Evolutionary conservation across 306 rosid species (phyloP).

Genomic region (Cajanus cajan): DNA sequence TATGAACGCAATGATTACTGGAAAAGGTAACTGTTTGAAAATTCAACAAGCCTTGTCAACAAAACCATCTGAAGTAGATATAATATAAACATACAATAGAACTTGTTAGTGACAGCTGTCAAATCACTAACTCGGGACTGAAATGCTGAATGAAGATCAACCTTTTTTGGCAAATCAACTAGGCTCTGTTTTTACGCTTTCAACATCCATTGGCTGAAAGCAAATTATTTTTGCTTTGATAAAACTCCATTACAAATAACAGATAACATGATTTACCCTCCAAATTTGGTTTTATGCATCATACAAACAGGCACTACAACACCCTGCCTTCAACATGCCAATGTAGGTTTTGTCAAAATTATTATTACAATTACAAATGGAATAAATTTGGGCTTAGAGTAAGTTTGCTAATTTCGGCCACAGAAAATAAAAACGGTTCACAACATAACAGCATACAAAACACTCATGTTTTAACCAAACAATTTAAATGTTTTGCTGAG

Average conservation of each 20-base stretch:
- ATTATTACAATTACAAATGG: background rate
- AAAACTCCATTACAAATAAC: background rate
- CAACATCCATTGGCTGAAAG: background rate
- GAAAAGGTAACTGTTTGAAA: background rate
- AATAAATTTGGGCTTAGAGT: background rate
- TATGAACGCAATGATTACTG: background rate
- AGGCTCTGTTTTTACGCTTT: background rate
- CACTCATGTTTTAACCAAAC: background rate
- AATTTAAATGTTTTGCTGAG: background rate
- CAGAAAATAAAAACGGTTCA: background rate
- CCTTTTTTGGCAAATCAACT: background rate
- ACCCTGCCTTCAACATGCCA: background rate
- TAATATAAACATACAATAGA: background rate
- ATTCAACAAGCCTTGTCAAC: background rate
- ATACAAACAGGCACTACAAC: background rate
- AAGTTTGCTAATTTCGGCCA: background rate
- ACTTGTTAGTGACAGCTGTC: background rate
- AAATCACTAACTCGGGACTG: background rate
- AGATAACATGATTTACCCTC: background rate
- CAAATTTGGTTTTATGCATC: background rate
- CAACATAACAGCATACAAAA: background rate
- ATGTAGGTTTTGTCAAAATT: background rate
- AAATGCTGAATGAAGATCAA: background rate
- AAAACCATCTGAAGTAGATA: background rate
- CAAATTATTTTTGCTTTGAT: background rate